phyloP scores from a whole-genome alignment of 208 protist genomes.

The Acanthamoeba culbertsoni region DNA sequence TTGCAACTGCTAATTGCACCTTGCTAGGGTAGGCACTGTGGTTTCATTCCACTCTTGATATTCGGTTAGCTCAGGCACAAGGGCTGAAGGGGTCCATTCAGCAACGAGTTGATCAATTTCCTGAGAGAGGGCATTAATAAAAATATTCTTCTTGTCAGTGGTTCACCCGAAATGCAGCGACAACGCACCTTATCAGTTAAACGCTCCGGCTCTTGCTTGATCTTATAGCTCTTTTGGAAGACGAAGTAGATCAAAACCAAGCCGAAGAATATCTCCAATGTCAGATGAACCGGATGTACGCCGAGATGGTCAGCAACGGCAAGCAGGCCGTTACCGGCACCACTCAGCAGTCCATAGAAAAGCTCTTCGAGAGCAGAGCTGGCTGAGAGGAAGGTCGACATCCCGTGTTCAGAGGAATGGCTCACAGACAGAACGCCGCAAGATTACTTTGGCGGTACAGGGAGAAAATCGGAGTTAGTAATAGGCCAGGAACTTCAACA shows the following conservation, averaged over 20 bases:
- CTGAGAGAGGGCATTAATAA: not conserved
- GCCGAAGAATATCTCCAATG: conserved; percentile 7
- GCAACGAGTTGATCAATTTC: conserved; percentile 37
- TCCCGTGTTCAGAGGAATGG: too few relatives aligned
- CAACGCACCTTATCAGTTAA: conserved; percentile 49
- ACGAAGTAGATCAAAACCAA: conserved; percentile 10
- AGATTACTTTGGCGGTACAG: too few relatives aligned
- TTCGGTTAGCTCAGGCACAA: not conserved
- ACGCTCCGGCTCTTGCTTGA: not conserved
- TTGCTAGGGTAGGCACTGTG: conserved; percentile 78
- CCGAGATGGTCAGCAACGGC: not conserved
- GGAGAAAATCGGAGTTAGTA: too few relatives aligned
- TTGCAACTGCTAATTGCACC: not conserved
- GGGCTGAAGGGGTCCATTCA: not conserved
- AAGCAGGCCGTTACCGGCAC: not conserved
- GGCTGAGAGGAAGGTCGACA: not conserved
- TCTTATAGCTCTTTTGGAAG: conserved; percentile 58
- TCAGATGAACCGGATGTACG: conserved; percentile 2
- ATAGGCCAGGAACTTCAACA: too few relatives aligned
- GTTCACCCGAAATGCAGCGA: not conserved
- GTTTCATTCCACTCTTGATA: not conserved
- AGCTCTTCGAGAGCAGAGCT: not conserved
- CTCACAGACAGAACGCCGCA: too few relatives aligned
- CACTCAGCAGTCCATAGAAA: not conserved
- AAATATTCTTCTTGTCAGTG: not conserved